Evolutionary conservation across 495 filamentous ascomycete genomes (phyloP), one percentile per base, ranked within the genome.

Genomic region (Aspergillus bridgeri): DNA sequence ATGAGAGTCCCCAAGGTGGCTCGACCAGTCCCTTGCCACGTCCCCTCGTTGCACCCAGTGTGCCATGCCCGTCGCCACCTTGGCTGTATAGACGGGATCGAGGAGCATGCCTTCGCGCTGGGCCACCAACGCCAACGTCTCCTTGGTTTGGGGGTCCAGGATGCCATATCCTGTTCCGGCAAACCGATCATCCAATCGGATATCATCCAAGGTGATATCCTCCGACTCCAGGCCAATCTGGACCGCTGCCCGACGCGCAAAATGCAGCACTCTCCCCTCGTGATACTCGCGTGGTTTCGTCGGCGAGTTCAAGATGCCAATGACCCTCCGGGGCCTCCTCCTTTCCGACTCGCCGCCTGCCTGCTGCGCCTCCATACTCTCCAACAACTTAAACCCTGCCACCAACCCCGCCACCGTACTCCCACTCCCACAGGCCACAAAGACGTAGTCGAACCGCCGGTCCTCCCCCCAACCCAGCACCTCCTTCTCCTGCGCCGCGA

Each of bases 1-100:
- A 18, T 61, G 51, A 56, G 57, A 47, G 0, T 21, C 22, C 8
- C 42, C 42, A 6, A 42, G 46, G 38, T 25, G 33, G 19, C 17
- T 11, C 15, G 33, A 7, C 58, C 58, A 65, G 6, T 67, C 42
- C 29, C 9, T 53, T 9, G 47, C 55, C n/a, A 73, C 42, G 42
- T 70, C 65, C 5, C 66, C 62, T 45, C 65, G 54, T 15, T 58
- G 19, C 18, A 64, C 61, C 68, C 66, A 72, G 23, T 69, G 59
- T 55, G 69, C 62, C 66, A 74, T 67, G 8, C 65, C 70, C 43
- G 64, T 51, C 13, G 62, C 64, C 42, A 69, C 72, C 48, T 76
- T 76, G 6, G 60, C 66, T 53, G 73, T 76, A 62, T 76, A 76
- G 8, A 76, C 72, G 3, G 74, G 74, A 42, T 76, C 74, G 43